A percentile compares a stretch with the other conserved stretches of the same genome.
phyloP scores from a whole-genome alignment of 352 stramenopile species.

The Peronospora belbahrii region DNA sequence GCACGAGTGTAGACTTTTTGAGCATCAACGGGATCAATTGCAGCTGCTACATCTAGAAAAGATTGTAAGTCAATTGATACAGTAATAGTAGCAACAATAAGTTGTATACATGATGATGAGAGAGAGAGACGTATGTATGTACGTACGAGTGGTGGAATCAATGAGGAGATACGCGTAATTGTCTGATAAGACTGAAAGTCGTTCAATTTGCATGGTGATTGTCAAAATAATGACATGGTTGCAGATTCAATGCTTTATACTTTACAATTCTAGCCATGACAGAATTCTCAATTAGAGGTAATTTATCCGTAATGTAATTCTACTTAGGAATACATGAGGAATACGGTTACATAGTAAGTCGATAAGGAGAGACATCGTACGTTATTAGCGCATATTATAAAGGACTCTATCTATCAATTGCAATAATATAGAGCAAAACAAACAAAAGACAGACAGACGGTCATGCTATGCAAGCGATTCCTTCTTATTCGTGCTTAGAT shows the following conservation, averaged over 20 bases:
- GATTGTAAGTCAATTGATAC: background rate
- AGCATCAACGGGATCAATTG: slow-evolving; percentile 85
- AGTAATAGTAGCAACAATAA: background rate
- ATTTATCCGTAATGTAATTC: too few relatives aligned
- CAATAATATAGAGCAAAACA: background rate
- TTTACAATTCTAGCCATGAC: too few relatives aligned
- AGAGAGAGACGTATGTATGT: too few relatives aligned
- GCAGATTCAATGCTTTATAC: too few relatives aligned
- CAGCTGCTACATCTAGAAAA: slow-evolving; percentile 46
- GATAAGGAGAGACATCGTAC: too few relatives aligned
- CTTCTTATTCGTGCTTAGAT: slow-evolving; percentile 32
- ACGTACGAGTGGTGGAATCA: slow-evolving; percentile 37
- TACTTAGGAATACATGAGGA: too few relatives aligned
- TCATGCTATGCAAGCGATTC: slow-evolving; percentile 31
- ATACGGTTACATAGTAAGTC: too few relatives aligned
- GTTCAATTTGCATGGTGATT: slow-evolving; percentile 53
- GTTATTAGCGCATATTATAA: too few relatives aligned
- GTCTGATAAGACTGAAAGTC: slow-evolving; percentile 81
- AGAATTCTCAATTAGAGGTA: too few relatives aligned
- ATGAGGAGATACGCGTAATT: slow-evolving; percentile 91
- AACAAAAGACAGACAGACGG: slow-evolving; percentile 6
- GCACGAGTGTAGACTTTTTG: slow-evolving; percentile 65
- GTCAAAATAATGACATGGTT: too few relatives aligned
- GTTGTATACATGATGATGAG: background rate
- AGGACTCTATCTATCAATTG: too few relatives aligned